These are phyloP conservation scores for Fistulifera solaris DNA, from an alignment of 108 stramenopile species.

Conservation along the genomic window DNA sequence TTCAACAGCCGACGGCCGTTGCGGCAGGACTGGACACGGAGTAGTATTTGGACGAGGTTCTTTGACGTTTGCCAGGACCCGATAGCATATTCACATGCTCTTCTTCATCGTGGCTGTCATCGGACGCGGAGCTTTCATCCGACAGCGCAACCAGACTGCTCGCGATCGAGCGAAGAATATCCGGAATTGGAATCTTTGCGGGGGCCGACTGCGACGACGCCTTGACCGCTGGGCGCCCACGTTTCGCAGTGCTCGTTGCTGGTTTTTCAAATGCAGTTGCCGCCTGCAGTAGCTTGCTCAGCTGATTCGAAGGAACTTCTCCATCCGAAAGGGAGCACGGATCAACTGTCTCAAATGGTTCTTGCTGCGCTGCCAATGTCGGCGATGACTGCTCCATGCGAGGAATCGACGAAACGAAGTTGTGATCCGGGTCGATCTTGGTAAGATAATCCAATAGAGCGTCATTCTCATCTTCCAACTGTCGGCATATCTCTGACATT, in stretches of 20 bases:
- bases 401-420: slow-evolving; percentile 13
- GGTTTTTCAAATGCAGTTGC: slow-evolving; percentile 34
- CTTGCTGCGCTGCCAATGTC: slow-evolving; percentile 5
- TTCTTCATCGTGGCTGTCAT: no score
- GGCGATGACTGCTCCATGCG: slow-evolving; percentile 6
- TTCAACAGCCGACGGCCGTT: no score
- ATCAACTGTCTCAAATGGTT: slow-evolving; percentile 5
- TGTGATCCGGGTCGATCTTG: slow-evolving; percentile 10
- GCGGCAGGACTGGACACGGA: no score
- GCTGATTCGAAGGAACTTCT: slow-evolving; percentile 46
- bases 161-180: no score
- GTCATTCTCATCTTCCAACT: slow-evolving; percentile 63
- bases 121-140: no score
- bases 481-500: slow-evolving; percentile 71
- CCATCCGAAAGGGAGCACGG: no score
- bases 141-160: no score
- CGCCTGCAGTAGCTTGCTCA: slow-evolving; percentile 52
- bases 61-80: no score
- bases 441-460: slow-evolving; percentile 39
- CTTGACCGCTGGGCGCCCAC: neutral
- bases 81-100: no score
- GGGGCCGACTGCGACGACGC: no score
- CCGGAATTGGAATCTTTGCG: no score
- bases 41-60: no score
- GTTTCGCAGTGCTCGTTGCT: neutral